phyloP scores from a whole-genome alignment of 306 rosid genomes.

The Fragaria vesca region DNA sequence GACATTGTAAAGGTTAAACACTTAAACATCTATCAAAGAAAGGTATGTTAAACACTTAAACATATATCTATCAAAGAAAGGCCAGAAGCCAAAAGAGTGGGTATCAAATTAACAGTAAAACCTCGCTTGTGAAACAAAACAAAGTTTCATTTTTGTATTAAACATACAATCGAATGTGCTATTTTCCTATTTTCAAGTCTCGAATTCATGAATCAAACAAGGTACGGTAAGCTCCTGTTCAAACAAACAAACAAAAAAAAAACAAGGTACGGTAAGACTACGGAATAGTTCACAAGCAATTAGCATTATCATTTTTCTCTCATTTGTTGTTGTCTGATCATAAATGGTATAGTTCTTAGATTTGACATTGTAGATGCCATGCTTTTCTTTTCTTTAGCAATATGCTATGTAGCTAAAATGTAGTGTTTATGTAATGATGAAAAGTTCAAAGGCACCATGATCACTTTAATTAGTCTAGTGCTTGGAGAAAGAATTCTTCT shows the following conservation, averaged over 20 bases:
- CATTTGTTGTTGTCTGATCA: not conserved
- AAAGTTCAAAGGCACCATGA: conserved; percentile 25
- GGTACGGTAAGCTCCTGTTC: not conserved
- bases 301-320: not conserved
- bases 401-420: not conserved
- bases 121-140: too few species aligned
- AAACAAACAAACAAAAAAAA: too few species aligned
- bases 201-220: not conserved
- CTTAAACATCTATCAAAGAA: too few species aligned
- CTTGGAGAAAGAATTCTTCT: not conserved
- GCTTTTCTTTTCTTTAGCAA: not conserved
- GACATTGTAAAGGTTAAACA: not conserved
- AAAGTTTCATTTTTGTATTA: not conserved
- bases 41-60: too few species aligned
- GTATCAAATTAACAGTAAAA: not conserved
- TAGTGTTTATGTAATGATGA: conserved; percentile 26
- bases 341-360: not conserved
- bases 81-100: not conserved
- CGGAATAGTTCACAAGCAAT: not conserved
- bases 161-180: not conserved
- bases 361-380: conserved; percentile 17
- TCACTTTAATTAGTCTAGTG: conserved; percentile 16
- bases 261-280: not conserved
- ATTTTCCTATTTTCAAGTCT: not conserved
- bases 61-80: not conserved